Base-by-base conservation (phyloP, 2,329 filamentous ascomycete genomes). In the Colletotrichum ledebouriae region DNA sequence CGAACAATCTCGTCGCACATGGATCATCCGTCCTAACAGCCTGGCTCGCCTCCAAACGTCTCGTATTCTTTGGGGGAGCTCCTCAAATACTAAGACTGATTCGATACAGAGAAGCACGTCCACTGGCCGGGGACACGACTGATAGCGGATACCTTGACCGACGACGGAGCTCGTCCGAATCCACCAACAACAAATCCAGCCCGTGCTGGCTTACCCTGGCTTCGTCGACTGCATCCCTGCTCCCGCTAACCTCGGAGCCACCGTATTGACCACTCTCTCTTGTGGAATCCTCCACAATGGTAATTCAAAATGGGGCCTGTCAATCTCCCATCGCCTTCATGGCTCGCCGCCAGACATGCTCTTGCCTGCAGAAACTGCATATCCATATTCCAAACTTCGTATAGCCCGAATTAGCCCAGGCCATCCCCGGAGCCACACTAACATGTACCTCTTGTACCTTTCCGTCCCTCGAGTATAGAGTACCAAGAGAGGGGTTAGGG, bases 341-440 rank as follows among this genome's bases (percentile, higher is more conserved):
- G 65, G 65, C 65, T 68, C 61, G 65, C 61, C 63, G 61, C 65
- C 34, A 65, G 49, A 57, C 65, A 68, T 61, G 65, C 61, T 47
- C 49, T 59, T 60, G 65, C 65, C 61, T 68, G 65, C 61, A 29
- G 37, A 33, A 37, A 53, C 25, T 68, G 65, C 65, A 68, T 68
- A 68, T 68, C 65, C 65, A 68, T 68, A 68, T 60, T 65, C 65
- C 65, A 68, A 68, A 68, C 65, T 68, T 68, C 65, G 65, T 68
- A 68, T 68, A 68, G 55, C 65, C 65, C 59, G 55, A 60, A 68
- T 65, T 68, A 68, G 61, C 61, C 61, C 65, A 59, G 49, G 57
- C 65, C 55, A 68, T 55, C 61, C 29, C 65, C 65, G 61, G 65
- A 68, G 61, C 55, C 61, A 68, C 61, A 63, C 17, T 55, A 37